Evolutionary conservation across 208 protist species (phyloP).

Genomic region (Trypanosomatidae sp.): DNA sequence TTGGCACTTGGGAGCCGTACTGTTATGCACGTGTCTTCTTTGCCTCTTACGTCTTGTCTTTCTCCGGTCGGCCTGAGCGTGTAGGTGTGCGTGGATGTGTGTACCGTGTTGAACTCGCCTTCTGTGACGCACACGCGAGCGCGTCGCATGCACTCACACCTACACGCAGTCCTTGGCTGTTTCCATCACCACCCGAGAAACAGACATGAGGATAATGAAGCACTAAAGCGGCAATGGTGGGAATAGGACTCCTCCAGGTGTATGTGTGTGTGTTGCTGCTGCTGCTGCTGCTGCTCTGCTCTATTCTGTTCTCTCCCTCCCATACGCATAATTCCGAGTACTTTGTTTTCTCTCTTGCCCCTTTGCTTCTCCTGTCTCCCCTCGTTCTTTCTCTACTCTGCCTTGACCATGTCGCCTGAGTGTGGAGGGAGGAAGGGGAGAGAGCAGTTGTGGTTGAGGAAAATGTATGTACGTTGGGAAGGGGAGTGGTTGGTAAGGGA

Average conservation of each 20-base stretch:
- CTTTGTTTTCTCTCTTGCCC: neutral
- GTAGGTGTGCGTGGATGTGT: neutral
- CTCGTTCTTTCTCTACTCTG: neutral
- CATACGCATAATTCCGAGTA: neutral
- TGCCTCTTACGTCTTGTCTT: no score
- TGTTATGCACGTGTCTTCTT: neutral
- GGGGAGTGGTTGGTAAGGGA: neutral
- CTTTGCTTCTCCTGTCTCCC: neutral
- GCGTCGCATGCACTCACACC: neutral
- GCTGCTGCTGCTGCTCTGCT: neutral
- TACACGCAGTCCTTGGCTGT: neutral
- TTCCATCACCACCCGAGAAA: neutral
- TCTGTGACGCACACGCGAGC: neutral
- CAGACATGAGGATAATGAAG: neutral
- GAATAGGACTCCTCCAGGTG: neutral
- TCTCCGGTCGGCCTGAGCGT: no score
- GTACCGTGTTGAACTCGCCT: neutral
- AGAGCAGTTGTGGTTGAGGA: neutral
- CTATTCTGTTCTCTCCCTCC: neutral
- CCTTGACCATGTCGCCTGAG: neutral
- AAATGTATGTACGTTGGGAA: no score
- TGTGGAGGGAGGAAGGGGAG: neutral
- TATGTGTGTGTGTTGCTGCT: neutral
- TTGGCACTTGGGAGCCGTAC: neutral
- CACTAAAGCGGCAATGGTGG: neutral